Percentiles rank a stretch among this genome's conserved stretches.
These are phyloP conservation scores for Mycena venus DNA, from an alignment of 768 basidiomycete genomes.

Conservation along the genomic window DNA sequence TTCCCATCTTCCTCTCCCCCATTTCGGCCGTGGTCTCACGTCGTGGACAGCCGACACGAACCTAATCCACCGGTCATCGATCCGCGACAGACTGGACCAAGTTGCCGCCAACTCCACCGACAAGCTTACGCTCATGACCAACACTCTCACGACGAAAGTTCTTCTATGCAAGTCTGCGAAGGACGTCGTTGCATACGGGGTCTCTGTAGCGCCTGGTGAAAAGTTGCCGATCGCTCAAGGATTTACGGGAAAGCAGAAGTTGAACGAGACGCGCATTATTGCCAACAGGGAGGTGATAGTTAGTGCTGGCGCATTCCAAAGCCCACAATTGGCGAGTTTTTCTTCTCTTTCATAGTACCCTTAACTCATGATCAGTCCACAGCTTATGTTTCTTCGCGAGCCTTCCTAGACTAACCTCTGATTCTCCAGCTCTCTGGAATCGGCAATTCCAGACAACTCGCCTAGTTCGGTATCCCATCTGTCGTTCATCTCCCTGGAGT, in stretches of 20 bases:
- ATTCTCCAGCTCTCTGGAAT: conserved; percentile 47
- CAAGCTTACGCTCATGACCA: too few relatives aligned
- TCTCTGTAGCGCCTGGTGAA: conserved; percentile 31
- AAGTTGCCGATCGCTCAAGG: conserved; percentile 39
- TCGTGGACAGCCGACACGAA: too few relatives aligned
- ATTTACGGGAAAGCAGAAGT: conserved; percentile 35
- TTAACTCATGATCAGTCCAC: too few relatives aligned
- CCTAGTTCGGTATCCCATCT: conserved; percentile 40
- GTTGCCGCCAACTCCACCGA: too few relatives aligned
- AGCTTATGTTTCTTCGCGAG: not conserved
- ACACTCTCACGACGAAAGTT: conserved; percentile 24
- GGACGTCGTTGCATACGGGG: not conserved
- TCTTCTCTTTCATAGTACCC: not conserved
- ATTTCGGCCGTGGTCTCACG: too few relatives aligned
- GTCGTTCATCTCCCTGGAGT: conserved; percentile 45
- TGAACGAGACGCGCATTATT: conserved; percentile 30
- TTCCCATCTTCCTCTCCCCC: too few relatives aligned
- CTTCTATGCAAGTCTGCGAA: conserved; percentile 15
- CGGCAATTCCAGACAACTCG: conserved; percentile 41
- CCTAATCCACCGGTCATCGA: too few relatives aligned
- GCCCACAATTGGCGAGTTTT: conserved; percentile 39
- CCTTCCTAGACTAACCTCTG: too few relatives aligned
- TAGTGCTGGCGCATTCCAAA: conserved; percentile 43
- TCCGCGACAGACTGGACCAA: too few relatives aligned
- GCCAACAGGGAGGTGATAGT: conserved; percentile 42